Base-by-base conservation (phyloP, 176 grass and related monocot genomes). In the Poa pratensis region DNA sequence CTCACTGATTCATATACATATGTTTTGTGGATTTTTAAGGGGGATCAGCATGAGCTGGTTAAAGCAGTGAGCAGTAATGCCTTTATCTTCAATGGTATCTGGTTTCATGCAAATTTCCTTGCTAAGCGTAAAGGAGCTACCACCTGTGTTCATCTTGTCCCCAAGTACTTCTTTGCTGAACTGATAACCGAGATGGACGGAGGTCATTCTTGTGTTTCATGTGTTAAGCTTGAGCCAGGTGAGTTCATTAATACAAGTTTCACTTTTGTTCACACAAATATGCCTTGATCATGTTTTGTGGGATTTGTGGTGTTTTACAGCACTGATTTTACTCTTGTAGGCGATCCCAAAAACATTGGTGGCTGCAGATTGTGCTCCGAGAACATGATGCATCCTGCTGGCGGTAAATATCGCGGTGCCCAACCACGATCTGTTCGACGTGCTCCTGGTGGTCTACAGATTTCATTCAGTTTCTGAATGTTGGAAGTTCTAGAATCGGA, bases 81-180 rank as follows among this genome's bases (percentile, higher is more conserved):
- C 67, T 42, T 70, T 43, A 9, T 43, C 37, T 70, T 70, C 67
- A 70, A 70, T 70, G 67, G 67, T 23, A n/a, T 70, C 37, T 70
- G 67, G 67, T 70, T 70, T 12, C 67, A 70, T 69, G 9, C 35
- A 1, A 69, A 69, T 37, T 68, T 68, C 17, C 64, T 68, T 68
- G 64, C 64, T 5, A 69, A 69, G 65, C 0, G 34, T 39, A 69
- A 69, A 40, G 65, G 65, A n/a, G 65, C 65, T 37, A 69, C 65
- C 34, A 69, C 4, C 19, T 69, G 65, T 19, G 65, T 40, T 39
- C 34, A 69, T 69, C 65, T 69, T 18, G 8, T 68, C 64, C 64
- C 64, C 64, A 68, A 68, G 64, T 68, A 68, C 8, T 68, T 68
- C 64, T 69, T 69, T 69, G 65, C 65, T n/a, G 65, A 69, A 40